Conservation (phyloP, 208 protist genomes). For the Herpetomonas muscarum region DNA sequence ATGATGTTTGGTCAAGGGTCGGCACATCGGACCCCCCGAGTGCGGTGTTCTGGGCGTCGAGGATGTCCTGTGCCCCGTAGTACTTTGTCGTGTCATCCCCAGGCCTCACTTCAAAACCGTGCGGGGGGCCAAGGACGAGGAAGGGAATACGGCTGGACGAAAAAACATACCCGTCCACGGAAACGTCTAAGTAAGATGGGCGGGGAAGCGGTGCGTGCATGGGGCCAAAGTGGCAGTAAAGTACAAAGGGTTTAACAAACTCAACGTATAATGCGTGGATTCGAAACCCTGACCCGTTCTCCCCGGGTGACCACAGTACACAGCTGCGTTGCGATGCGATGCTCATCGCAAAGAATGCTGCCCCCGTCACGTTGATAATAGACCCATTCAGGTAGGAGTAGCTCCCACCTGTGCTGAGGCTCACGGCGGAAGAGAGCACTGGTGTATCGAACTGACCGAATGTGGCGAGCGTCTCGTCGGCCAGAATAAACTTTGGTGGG, state of each 20-base stretch:
- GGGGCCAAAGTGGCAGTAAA: slow-evolving; percentile 8
- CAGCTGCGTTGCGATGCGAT: too few relatives aligned
- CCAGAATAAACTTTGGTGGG: background rate
- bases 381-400: too few relatives aligned
- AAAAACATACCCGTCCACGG: slow-evolving; percentile 15
- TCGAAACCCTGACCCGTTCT: too few relatives aligned
- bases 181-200: slow-evolving; percentile 6
- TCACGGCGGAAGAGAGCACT: background rate
- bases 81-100: background rate
- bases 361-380: too few relatives aligned
- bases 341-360: too few relatives aligned
- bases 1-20: too few relatives aligned
- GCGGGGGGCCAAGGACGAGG: slow-evolving; percentile 5
- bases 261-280: too few relatives aligned
- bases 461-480: background rate
- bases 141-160: background rate
- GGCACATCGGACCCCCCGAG: too few relatives aligned
- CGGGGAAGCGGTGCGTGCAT: background rate
- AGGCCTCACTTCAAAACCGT: background rate
- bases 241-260: background rate
- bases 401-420: background rate
- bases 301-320: too few relatives aligned
- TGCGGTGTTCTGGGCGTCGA: too few relatives aligned
- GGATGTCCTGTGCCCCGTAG: background rate
- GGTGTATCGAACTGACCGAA: background rate